Percentiles rank a stretch among this genome's conserved stretches.
phyloP scores from a whole-genome alignment of 2,329 filamentous ascomycete species.

The Epichloe elymi region DNA sequence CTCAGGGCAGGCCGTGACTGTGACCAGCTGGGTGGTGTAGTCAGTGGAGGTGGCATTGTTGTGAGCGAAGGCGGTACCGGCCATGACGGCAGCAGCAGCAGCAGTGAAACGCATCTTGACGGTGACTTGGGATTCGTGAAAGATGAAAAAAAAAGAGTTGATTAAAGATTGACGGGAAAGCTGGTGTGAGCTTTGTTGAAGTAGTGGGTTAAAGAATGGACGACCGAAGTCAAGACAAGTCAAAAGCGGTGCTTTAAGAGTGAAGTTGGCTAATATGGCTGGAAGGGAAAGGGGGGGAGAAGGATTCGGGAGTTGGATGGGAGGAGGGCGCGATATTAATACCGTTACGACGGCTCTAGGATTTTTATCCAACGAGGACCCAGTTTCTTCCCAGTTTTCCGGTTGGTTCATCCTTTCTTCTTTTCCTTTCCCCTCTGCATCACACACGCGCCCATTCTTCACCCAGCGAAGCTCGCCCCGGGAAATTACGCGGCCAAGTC shows the following conservation, averaged over 20 bases:
- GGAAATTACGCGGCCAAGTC: neutral
- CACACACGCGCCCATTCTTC: neutral
- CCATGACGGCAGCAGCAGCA: slow-evolving; percentile 28
- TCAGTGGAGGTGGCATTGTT: slow-evolving; percentile 25
- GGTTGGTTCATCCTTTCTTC: too few species aligned
- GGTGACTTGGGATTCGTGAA: slow-evolving; percentile 16
- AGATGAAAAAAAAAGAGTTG: slow-evolving; percentile 15
- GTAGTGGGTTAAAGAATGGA: slow-evolving; percentile 36
- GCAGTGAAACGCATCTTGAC: slow-evolving; percentile 51
- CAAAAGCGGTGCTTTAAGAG: slow-evolving; percentile 23
- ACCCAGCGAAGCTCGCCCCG: neutral
- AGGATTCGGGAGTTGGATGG: slow-evolving; percentile 8
- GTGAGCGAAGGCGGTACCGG: slow-evolving; percentile 19
- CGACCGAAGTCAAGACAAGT: slow-evolving; percentile 41
- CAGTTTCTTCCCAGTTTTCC: neutral
- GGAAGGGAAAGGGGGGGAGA: slow-evolving; percentile 21
- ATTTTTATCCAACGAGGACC: neutral
- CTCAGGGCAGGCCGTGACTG: slow-evolving; percentile 47
- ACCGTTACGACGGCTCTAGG: slow-evolving; percentile 9
- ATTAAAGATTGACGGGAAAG: slow-evolving; percentile 19
- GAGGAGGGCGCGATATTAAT: slow-evolving; percentile 35
- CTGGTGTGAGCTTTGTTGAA: slow-evolving; percentile 18
- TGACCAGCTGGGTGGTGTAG: slow-evolving; percentile 45
- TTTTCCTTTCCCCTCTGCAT: neutral
- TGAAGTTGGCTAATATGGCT: slow-evolving; percentile 30